Evolutionary conservation across 2,329 filamentous ascomycete genomes (phyloP), one percentile per base, ranked within the genome.

Genomic region (Aspergillus piperis): DNA sequence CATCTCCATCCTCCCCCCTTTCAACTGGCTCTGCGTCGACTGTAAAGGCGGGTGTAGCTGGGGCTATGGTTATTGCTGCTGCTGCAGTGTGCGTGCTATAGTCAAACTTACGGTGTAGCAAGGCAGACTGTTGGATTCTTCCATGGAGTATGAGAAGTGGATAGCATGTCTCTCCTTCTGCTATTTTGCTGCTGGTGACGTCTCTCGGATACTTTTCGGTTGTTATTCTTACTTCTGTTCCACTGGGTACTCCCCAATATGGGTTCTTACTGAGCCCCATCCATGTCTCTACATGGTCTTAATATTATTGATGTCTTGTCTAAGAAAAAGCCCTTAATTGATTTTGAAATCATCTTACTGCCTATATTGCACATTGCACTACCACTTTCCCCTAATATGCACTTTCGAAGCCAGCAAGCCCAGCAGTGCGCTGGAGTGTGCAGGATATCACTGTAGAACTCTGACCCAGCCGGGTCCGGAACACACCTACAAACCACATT

Each of bases 41-140:
- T 52, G 54, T 68, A 49, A 68, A 70, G 68, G 67, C 64, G 19
- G 68, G 69, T 62, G 38, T 73, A 59, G 64, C 64, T 47, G 68
- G 70, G 58, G 64, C 64, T 57, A 68, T 61, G 11, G 13, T 68
- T 27, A 68, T 65, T 27, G 70, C 66, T n/a, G 68, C 63, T 25
- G 69, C 65, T 3, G 53, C 53, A 15, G 39, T 23, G 25, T 47
- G 13, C 52, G 19, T 54, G 6, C 38, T 54, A 44, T 54, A 54
- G 25, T n/a, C 8, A 6, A n/a, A 50, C 32, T 11, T 23, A 6
- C 7, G 6, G 8, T 30, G 21, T 49, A 49, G 8, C 8, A 27
- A 17, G 8, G 5, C 7, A 17, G 23, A 27, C 47, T 19, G 25
- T 6, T 32, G 8, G 23, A 5, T 10, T 11, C 32, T 36, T 36